phyloP scores from a whole-genome alignment of 345 rosid species.

The Aethionema arabicum region DNA sequence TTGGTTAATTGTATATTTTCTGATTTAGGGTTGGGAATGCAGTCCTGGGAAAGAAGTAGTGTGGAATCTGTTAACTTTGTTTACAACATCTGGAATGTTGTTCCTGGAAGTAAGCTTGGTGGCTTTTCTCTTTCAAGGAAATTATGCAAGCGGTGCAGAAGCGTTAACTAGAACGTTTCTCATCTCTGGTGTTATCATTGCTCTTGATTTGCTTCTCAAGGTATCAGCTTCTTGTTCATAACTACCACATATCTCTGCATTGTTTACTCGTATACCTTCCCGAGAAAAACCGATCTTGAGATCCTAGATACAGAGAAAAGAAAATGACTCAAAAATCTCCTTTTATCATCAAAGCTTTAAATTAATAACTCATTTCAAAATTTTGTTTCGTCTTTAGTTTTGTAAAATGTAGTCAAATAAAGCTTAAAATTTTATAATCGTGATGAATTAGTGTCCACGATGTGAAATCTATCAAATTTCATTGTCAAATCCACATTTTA shows the following conservation, averaged over 20 bases:
- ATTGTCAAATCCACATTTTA: too few species aligned
- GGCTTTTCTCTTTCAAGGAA: constrained; percentile 90
- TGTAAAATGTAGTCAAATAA: too few species aligned
- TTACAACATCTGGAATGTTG: constrained; percentile 88
- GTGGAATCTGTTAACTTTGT: constrained; percentile 82
- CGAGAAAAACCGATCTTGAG: neutral
- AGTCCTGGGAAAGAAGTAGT: constrained; percentile 63
- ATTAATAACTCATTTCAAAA: too few species aligned
- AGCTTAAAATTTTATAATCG: too few species aligned
- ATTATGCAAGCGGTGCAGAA: constrained; percentile 71
- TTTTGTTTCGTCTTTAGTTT: too few species aligned
- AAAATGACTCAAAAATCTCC: too few species aligned
- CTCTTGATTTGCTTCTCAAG: constrained; percentile 83
- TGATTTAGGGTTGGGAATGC: constrained; percentile 79
- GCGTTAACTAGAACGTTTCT: constrained; percentile 77
- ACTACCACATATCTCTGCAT: neutral
- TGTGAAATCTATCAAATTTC: too few species aligned
- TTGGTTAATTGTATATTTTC: neutral
- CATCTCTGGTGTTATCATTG: constrained; percentile 69
- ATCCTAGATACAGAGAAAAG: too few species aligned
- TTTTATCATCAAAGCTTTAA: too few species aligned
- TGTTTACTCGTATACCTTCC: neutral
- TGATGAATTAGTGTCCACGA: too few species aligned
- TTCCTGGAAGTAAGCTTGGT: constrained; percentile 94
- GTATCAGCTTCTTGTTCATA: constrained; percentile 36